Evolutionary conservation across 2,329 filamentous ascomycete species (phyloP), one percentile per base, ranked within the genome.

Genomic region (Fusarium solani-melongenae): DNA sequence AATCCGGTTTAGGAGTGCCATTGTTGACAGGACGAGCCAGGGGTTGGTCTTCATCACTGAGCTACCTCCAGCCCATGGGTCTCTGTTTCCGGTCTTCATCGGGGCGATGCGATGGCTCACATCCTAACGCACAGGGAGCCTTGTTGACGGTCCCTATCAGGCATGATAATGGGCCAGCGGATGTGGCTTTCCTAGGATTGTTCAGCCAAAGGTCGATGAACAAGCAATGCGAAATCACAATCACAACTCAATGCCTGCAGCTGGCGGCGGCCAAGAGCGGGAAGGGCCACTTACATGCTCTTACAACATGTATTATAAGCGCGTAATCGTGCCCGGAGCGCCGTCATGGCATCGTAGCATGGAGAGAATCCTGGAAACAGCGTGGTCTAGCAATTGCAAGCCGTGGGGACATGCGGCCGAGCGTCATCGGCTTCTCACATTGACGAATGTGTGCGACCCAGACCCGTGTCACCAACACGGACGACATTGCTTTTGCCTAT

Each of bases 401-500:
- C 33, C 49, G 59, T 29, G 24, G 38, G 61, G 57, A 38, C 67
- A 71, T 77, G 67, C 68, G 61, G 34, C 58, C 41, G 44, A 62
- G 64, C 75, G 64, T 72, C 71, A 76, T 69, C 61, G 55, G 64
- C 55, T 63, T 61, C 64, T 68, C 60, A 55, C 56, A 57, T 62
- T 72, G 49, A 66, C 57, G 51, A 58, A 49, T 38, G 27, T 38
- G 34, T 38, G 31, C 44, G 34, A 55, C n/a, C 39, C 62, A 62
- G 55, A 46, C 33, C 53, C 64, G 60, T 71, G 66, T 70, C 57
- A 63, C 62, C 70, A 75, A 67, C 34, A 67, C 61, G 34, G 49
- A 51, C 27, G 46, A 55, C 34, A 69, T 74, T 78, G 67, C 64
- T 76, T 77, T 73, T 77, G 53, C 53, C 20, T 56, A 34, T 15